Conservation (phyloP, 2,329 filamentous ascomycete genomes). For the Boeremia exigua region DNA sequence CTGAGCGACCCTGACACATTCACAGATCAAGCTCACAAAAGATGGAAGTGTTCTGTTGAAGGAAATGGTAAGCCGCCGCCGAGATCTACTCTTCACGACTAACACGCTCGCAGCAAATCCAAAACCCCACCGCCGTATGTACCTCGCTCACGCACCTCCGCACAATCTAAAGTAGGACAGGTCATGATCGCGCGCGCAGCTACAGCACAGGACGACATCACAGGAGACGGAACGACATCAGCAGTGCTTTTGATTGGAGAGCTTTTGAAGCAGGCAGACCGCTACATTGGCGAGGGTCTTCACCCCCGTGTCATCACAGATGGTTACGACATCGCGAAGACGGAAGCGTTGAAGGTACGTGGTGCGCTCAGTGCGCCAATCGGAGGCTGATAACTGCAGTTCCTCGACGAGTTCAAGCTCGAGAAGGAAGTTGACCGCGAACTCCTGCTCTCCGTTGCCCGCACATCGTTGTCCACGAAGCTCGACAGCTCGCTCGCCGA, state of each 20-base stretch:
- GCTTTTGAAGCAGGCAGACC: slow-evolving; percentile 94
- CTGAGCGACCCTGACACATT: slow-evolving; percentile 12
- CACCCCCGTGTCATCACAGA: slow-evolving; percentile 97
- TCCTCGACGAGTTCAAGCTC: slow-evolving; percentile 93
- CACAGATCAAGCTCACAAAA: slow-evolving; percentile 96
- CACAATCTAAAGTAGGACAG: slow-evolving; percentile 34
- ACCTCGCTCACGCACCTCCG: background rate
- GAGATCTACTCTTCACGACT: slow-evolving; percentile 9
- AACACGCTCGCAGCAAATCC: slow-evolving; percentile 71
- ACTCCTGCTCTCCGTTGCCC: slow-evolving; percentile 88
- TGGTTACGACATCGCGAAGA: slow-evolving; percentile 96
- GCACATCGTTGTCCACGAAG: slow-evolving; percentile 94
- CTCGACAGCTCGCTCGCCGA: slow-evolving; percentile 87
- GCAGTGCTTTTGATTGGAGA: slow-evolving; percentile 95
- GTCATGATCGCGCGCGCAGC: slow-evolving; percentile 80
- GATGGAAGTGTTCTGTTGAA: slow-evolving; percentile 87
- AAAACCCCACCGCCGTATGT: slow-evolving; percentile 91
- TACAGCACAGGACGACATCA: slow-evolving; percentile 98
- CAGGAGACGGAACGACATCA: slow-evolving; percentile 95
- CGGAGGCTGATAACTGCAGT: slow-evolving; percentile 58
- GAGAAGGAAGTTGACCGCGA: slow-evolving; percentile 88
- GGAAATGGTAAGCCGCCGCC: slow-evolving; percentile 61
- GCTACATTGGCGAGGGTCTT: slow-evolving; percentile 95
- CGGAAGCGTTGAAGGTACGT: slow-evolving; percentile 80
- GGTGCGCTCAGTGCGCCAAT: too few relatives aligned